A percentile compares a stretch with the other conserved stretches of the same genome.
phyloP scores from a whole-genome alignment of 306 rosid genomes.

The Cucumis cinereus region DNA sequence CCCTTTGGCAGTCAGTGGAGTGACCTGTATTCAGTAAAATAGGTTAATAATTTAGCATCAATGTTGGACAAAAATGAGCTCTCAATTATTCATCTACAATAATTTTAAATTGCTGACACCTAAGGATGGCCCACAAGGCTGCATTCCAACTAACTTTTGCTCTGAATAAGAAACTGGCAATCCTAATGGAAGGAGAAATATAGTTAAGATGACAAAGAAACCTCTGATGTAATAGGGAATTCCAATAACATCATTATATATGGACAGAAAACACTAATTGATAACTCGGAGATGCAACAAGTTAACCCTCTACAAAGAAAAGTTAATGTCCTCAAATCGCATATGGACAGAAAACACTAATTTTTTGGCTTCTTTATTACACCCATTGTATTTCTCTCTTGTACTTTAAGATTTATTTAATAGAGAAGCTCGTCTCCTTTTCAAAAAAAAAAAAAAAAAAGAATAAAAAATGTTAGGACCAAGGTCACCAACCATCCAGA shows the following conservation, averaged over 20 bases:
- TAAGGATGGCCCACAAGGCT: not conserved
- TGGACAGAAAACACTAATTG: not conserved
- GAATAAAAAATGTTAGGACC: not conserved
- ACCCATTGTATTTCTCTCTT: too few relatives aligned
- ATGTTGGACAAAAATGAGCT: not conserved
- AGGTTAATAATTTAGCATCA: not conserved
- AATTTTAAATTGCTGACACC: not conserved
- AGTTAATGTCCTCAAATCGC: not conserved
- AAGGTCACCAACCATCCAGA: not conserved
- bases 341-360: too few relatives aligned
- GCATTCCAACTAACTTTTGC: not conserved
- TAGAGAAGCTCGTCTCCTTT: too few relatives aligned
- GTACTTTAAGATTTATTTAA: too few relatives aligned
- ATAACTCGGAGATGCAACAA: not conserved
- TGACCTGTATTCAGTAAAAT: slow-evolving; percentile 34
- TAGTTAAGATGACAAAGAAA: not conserved
- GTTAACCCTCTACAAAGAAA: not conserved
- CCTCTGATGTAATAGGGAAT: not conserved
- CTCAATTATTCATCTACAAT: not conserved
- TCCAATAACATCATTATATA: not conserved
- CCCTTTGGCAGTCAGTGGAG: slow-evolving; percentile 51
- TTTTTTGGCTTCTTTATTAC: too few relatives aligned
- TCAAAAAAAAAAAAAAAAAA: too few relatives aligned
- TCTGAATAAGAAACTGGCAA: not conserved
- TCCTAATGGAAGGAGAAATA: not conserved